These are phyloP conservation scores for Daldinia loculata DNA, from an alignment of 495 filamentous ascomycete species.

Conservation along the genomic window DNA sequence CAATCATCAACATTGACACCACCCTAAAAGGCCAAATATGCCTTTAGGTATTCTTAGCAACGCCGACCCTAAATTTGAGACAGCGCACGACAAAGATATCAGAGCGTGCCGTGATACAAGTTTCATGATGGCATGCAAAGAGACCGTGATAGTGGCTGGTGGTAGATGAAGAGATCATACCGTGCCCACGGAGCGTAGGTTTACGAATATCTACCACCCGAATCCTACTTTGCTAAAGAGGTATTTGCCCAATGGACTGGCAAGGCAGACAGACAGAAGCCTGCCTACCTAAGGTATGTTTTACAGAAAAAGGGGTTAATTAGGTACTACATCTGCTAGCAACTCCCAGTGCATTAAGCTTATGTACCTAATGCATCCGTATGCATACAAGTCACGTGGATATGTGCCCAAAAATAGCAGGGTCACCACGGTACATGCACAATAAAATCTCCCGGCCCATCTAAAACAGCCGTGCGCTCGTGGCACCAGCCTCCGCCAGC, in stretches of 20 bases:
- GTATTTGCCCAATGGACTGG: conserved; percentile 19
- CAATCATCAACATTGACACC: not conserved
- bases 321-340: not conserved
- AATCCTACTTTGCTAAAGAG: conserved; percentile 25
- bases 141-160: conserved; percentile 18
- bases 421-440: conserved; percentile 9
- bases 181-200: conserved; percentile 6
- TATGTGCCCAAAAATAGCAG: conserved; percentile 26
- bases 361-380: not conserved
- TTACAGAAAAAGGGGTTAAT: conserved; percentile 4
- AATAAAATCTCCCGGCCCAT: conserved; percentile 32
- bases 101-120: conserved; percentile 18
- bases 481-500: conserved; percentile 36
- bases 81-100: conserved; percentile 12
- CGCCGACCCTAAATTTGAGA: conserved; percentile 12
- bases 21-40: not conserved
- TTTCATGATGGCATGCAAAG: conserved; percentile 32
- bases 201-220: conserved; percentile 15
- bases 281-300: not conserved
- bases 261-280: not conserved
- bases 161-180: conserved; percentile 19
- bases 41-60: conserved; percentile 5
- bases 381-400: conserved; percentile 27
- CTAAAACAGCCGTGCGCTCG: conserved; percentile 43
- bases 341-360: not conserved